Evolutionary conservation across 202 grass and related monocot species (phyloP), one percentile per base, ranked within the genome.

Genomic region (Digitaria exilis): DNA sequence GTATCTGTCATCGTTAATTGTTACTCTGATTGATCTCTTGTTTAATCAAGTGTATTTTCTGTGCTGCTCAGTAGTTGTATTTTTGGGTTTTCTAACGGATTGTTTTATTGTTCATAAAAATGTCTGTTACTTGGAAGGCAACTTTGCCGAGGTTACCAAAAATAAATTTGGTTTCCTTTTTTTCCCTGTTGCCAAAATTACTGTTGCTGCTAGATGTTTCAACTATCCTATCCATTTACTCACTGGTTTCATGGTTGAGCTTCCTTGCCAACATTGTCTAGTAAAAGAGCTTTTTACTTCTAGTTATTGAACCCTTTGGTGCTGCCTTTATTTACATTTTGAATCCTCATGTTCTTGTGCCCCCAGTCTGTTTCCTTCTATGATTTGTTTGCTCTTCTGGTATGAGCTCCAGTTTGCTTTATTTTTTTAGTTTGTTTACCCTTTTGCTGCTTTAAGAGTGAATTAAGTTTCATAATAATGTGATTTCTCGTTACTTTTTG

Each of bases 71-170:
- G 13, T 17, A 1, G 39, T 26, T 18, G 13, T 46, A n/a, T 16
- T 71, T 48, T 25, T 22, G 3, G 29, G 25, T 69, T 16, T 45
- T 29, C 28, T 17, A 69, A 69, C n/a, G 1, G 4, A 6, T 29
- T 18, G 3, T 16, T 49, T 18, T 29, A 9, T 6, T 44, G 22
- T 45, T 45, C 11, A 16, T 45, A 30, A 19, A 11, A n/a, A 31
- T 11, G 3, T 3, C 18, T 72, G 26, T 48, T 71, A 71, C 43
- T 29, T 18, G 0, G 7, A 9, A 31, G 46, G 86, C 81, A 84
- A 88, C 81, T 84, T 84, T 88, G 81, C 86, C 86, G 30, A 88
- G 76, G 81, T 80, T 84, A 67, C 76, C 81, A 84, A 84, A 9
- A 34, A 56, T 44, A 52, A 8, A 75, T 88, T 84, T 84, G 75